Conservation (phyloP, 352 stramenopile species). For the Phytophthora melonis region DNA sequence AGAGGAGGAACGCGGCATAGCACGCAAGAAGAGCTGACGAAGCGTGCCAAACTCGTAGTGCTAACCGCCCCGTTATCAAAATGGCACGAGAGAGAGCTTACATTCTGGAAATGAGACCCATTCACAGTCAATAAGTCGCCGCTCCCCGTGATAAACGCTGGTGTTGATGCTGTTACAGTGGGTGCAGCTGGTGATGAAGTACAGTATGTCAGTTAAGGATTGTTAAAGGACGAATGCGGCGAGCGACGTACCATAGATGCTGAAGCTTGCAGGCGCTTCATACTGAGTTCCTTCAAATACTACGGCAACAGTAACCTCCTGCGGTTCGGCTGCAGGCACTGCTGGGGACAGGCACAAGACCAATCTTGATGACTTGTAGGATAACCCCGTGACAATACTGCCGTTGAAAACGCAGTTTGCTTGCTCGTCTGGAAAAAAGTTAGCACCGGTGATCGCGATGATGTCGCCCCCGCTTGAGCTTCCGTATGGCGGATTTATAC, state of each 20-base stretch:
- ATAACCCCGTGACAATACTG: constrained; percentile 35
- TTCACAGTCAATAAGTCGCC: constrained; percentile 38
- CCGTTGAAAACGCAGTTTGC: constrained; percentile 57
- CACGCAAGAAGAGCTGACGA: constrained; percentile 40
- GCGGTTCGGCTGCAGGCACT: not conserved
- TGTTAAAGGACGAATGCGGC: not conserved
- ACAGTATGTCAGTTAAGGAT: not conserved
- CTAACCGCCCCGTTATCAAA: constrained; percentile 33
- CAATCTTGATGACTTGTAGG: constrained; percentile 33
- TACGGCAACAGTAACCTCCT: constrained; percentile 35
- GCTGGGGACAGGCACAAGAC: constrained; percentile 45
- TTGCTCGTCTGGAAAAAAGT: constrained; percentile 44
- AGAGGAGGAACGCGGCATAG: constrained; percentile 41
- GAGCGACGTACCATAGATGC: constrained; percentile 33
- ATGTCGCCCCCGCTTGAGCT: constrained; percentile 27
- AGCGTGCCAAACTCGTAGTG: constrained; percentile 6
- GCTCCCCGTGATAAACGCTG: constrained; percentile 39
- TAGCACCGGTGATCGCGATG: constrained; percentile 41
- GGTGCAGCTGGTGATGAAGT: constrained; percentile 35
- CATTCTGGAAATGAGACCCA: constrained; percentile 40
- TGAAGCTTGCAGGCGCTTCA: constrained; percentile 30
- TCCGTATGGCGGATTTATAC: constrained; percentile 39
- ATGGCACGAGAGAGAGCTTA: constrained; percentile 43
- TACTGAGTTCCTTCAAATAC: constrained; percentile 39
- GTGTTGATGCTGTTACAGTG: constrained; percentile 27